These are phyloP conservation scores for Pythium utonaiense DNA, from an alignment of 352 stramenopile species.

Conservation along the genomic window DNA sequence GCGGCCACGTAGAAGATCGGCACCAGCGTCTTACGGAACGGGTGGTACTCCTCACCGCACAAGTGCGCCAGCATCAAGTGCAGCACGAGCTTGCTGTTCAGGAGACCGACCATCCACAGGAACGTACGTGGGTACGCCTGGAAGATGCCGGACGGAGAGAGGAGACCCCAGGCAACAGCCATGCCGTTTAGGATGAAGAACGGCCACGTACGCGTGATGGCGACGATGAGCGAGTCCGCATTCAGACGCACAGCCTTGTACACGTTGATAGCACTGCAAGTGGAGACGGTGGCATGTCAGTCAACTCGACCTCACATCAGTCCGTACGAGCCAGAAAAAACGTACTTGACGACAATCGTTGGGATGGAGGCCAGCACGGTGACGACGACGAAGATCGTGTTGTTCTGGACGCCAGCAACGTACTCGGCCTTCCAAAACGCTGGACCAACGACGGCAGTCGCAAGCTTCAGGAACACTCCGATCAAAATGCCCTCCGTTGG, in stretches of 20 bases:
- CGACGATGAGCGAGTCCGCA: constrained; percentile 72
- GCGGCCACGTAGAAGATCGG: constrained; percentile 88
- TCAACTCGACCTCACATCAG: background rate
- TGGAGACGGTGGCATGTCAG: background rate
- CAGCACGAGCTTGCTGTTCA: constrained; percentile 89
- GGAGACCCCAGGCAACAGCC: constrained; percentile 62
- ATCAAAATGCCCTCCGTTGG: constrained; percentile 95
- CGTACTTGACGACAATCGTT: constrained; percentile 78
- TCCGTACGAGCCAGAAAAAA: constrained; percentile 8
- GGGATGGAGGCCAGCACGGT: constrained; percentile 53
- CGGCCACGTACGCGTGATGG: constrained; percentile 69
- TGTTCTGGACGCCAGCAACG: constrained; percentile 69
- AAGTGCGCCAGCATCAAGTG: constrained; percentile 87
- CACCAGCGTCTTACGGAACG: constrained; percentile 87
- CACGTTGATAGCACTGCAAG: constrained; percentile 61
- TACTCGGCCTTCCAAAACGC: constrained; percentile 71
- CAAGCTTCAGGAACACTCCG: constrained; percentile 66
- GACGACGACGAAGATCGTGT: constrained; percentile 74
- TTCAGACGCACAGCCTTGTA: constrained; percentile 62
- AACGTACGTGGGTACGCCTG: constrained; percentile 71
- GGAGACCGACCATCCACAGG: constrained; percentile 82
- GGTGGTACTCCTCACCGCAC: constrained; percentile 85
- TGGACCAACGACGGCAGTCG: constrained; percentile 56
- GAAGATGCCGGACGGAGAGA: constrained; percentile 76
- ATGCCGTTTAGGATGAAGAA: constrained; percentile 76